Conservation (phyloP, 805 yeast genomes). For the Vanderwaltozyma yarrowii region DNA sequence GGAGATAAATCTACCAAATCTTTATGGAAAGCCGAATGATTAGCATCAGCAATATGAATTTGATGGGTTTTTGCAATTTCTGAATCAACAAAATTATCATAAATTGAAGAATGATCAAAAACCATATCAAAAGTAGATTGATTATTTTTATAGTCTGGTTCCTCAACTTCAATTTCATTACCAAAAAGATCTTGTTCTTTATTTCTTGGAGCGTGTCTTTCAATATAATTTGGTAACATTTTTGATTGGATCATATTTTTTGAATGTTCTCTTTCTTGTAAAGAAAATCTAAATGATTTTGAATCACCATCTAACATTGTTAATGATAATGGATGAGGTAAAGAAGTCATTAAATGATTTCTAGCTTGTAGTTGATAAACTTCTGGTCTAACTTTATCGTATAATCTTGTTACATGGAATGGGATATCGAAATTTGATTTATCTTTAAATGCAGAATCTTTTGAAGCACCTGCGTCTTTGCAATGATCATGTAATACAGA, state of each 20-base stretch:
- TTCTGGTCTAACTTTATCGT: constrained; percentile 23
- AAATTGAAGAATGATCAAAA: constrained; percentile 15
- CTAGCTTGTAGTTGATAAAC: constrained; percentile 25
- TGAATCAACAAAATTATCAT: constrained; percentile 11
- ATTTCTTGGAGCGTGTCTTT: background rate
- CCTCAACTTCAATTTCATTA: background rate
- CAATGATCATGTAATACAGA: constrained; percentile 2
- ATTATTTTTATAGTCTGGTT: background rate
- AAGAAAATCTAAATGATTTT: constrained; percentile 12
- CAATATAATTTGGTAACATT: constrained; percentile 8
- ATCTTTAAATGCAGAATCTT: background rate
- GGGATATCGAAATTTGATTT: constrained; percentile 4
- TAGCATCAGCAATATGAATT: constrained; percentile 9
- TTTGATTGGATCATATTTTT: constrained; percentile 18
- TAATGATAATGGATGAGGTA: constrained; percentile 19
- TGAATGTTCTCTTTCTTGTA: constrained; percentile 6
- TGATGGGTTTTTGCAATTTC: constrained; percentile 5
- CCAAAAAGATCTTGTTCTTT: background rate
- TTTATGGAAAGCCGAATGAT: constrained; percentile 7
- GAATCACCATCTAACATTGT: constrained; percentile 16
- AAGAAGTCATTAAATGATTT: constrained; percentile 13
- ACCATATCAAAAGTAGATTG: constrained; percentile 3
- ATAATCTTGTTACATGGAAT: constrained; percentile 8
- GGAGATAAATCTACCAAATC: constrained; percentile 10
- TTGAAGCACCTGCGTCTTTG: background rate